Percentiles rank a stretch among this genome's conserved stretches.
Conservation (phyloP, 495 filamentous ascomycete species). For the Penicillium malachiteum region DNA sequence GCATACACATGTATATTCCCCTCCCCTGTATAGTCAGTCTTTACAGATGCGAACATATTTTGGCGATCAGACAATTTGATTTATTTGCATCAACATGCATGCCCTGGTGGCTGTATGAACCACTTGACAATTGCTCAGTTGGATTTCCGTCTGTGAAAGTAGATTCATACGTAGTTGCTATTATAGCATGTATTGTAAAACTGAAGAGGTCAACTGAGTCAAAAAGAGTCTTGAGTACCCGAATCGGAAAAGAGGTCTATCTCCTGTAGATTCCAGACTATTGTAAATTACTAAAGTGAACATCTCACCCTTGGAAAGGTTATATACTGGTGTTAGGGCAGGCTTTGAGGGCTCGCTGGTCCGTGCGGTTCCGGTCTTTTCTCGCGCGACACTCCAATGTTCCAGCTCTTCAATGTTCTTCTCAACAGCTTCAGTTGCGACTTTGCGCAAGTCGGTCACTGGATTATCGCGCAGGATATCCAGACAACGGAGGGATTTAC, state of each 20-base stretch:
- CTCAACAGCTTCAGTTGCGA: conserved; percentile 15
- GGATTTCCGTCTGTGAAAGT: too few species aligned
- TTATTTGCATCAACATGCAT: too few species aligned
- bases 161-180: too few species aligned
- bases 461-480: conserved; percentile 6
- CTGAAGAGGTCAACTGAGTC: too few species aligned
- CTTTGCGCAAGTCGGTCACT: conserved; percentile 22
- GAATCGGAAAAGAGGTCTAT: too few species aligned
- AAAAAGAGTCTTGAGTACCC: too few species aligned
- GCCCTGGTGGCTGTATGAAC: too few species aligned
- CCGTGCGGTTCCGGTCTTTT: conserved; percentile 35
- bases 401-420: conserved; percentile 29
- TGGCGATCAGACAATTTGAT: too few species aligned
- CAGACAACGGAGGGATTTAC: conserved; percentile 38
- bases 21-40: conserved; percentile 4
- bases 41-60: conserved; percentile 10
- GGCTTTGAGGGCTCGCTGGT: conserved; percentile 25
- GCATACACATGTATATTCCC: conserved; percentile 11
- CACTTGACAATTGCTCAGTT: too few species aligned
- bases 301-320: not conserved
- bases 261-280: too few species aligned
- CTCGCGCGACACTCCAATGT: conserved; percentile 6
- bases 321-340: conserved; percentile 22
- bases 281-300: not conserved
- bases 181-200: too few species aligned